phyloP scores from a whole-genome alignment of 2,329 filamentous ascomycete genomes.

The Sclerotinia glacialis region DNA sequence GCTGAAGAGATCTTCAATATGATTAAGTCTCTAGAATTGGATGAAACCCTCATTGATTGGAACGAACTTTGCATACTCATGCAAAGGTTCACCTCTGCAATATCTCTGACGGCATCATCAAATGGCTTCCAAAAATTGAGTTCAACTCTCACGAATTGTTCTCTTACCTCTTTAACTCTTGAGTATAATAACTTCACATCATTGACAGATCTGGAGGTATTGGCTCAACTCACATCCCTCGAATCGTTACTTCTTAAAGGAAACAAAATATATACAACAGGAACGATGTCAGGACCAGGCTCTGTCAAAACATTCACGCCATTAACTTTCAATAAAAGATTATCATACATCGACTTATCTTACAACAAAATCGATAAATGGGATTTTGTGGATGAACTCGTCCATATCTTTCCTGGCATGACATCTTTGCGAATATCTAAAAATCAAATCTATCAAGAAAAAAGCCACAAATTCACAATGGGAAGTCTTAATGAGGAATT shows the following conservation, averaged over 20 bases:
- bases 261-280: conserved; percentile 68
- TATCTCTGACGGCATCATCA: conserved; percentile 51
- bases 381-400: conserved; percentile 69
- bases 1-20: conserved; percentile 47
- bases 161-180: conserved; percentile 61
- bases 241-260: conserved; percentile 69
- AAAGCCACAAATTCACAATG: conserved; percentile 42
- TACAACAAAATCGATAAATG: conserved; percentile 69
- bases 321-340: conserved; percentile 28
- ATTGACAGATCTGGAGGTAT: conserved; percentile 54
- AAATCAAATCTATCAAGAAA: conserved; percentile 71
- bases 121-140: conserved; percentile 58
- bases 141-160: conserved; percentile 35
- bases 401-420: conserved; percentile 68
- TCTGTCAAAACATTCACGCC: background rate
- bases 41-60: conserved; percentile 66
- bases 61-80: conserved; percentile 57
- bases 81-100: conserved; percentile 52
- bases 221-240: conserved; percentile 52
- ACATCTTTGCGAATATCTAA: conserved; percentile 74
- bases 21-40: conserved; percentile 61
- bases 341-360: conserved; percentile 65
- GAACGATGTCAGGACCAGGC: background rate
- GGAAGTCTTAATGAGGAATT: conserved; percentile 73
- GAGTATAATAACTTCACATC: conserved; percentile 68